Conservation (phyloP, 495 filamentous ascomycete genomes). For the Aeminium ludgeri region DNA sequence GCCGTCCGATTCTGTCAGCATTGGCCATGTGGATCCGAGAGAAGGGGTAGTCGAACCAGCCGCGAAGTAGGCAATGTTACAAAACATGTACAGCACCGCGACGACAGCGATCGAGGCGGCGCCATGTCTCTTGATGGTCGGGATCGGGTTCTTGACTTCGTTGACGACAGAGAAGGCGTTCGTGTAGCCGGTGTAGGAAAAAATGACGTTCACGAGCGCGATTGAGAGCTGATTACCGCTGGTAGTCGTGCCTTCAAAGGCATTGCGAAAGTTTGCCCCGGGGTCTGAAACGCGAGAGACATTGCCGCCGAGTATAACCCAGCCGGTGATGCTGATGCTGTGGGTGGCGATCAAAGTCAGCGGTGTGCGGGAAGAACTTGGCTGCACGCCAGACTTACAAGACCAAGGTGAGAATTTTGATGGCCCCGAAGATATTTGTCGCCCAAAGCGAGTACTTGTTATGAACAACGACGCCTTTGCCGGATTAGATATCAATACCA, state of each 20-base stretch:
- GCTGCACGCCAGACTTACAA: slow-evolving; percentile 17
- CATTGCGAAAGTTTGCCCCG: slow-evolving; percentile 37
- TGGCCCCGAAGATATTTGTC: slow-evolving; percentile 38
- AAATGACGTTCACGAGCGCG: slow-evolving; percentile 45
- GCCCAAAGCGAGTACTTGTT: slow-evolving; percentile 38
- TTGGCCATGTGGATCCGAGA: too few species aligned
- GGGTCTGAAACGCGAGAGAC: slow-evolving; percentile 37
- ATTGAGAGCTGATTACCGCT: slow-evolving; percentile 32
- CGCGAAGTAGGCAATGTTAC: slow-evolving; percentile 46
- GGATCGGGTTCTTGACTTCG: slow-evolving; percentile 47
- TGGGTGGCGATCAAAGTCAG: too few species aligned
- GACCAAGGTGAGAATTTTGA: slow-evolving; percentile 39
- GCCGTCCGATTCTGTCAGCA: too few species aligned
- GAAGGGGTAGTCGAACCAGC: slow-evolving; percentile 12
- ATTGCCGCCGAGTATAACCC: slow-evolving; percentile 44
- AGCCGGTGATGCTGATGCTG: slow-evolving; percentile 37
- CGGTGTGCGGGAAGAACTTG: too few species aligned
- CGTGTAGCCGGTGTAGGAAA: slow-evolving; percentile 43
- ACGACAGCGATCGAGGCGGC: slow-evolving; percentile 34
- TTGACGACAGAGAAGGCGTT: slow-evolving; percentile 52
- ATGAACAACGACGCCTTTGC: slow-evolving; percentile 30
- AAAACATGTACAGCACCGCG: slow-evolving; percentile 39
- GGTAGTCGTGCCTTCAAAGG: slow-evolving; percentile 36
- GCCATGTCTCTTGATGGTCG: slow-evolving; percentile 36
- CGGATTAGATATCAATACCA: too few species aligned